phyloP scores from a whole-genome alignment of 495 filamentous ascomycete genomes.

The Lophium mytilinum region DNA sequence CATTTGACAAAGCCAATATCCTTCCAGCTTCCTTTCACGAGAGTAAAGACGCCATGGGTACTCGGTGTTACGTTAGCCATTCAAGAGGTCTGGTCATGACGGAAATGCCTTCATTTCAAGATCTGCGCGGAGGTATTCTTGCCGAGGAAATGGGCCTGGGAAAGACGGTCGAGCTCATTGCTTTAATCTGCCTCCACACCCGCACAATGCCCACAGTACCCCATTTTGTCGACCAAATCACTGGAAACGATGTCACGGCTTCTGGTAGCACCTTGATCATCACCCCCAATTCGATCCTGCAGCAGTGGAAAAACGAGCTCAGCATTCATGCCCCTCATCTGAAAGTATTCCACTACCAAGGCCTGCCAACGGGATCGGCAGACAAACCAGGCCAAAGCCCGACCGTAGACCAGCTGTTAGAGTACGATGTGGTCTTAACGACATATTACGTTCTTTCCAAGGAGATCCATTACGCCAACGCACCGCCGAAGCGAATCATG shows the following conservation, averaged over 20 bases:
- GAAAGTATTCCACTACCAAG: slow-evolving; percentile 40
- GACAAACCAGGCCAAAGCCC: slow-evolving; percentile 28
- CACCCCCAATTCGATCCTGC: slow-evolving; percentile 67
- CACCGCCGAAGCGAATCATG: slow-evolving; percentile 54
- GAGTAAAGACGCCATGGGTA: slow-evolving; percentile 12
- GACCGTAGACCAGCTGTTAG: slow-evolving; percentile 43
- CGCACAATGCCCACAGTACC: slow-evolving; percentile 19
- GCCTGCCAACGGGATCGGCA: slow-evolving; percentile 25
- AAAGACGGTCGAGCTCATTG: slow-evolving; percentile 85
- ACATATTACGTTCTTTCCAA: slow-evolving; percentile 71
- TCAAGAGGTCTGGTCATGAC: slow-evolving; percentile 54
- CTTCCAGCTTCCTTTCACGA: slow-evolving; percentile 15
- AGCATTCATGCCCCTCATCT: slow-evolving; percentile 56
- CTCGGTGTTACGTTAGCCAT: slow-evolving; percentile 43
- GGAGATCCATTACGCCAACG: slow-evolving; percentile 69
- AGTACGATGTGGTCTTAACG: slow-evolving; percentile 76
- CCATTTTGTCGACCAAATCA: slow-evolving; percentile 23
- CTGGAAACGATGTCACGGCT: slow-evolving; percentile 33
- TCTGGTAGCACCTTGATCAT: slow-evolving; percentile 76
- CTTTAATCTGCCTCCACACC: slow-evolving; percentile 59
- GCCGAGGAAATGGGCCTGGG: slow-evolving; percentile 97
- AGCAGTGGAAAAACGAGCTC: slow-evolving; percentile 84
- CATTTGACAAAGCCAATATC: background rate
- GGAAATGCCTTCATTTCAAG: slow-evolving; percentile 41
- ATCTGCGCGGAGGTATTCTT: slow-evolving; percentile 56